Percentiles rank a stretch among this genome's conserved stretches.
These are phyloP conservation scores for Rhodosporidiobolus sp. DNA, from an alignment of 768 basidiomycete species.

Conservation along the genomic window DNA sequence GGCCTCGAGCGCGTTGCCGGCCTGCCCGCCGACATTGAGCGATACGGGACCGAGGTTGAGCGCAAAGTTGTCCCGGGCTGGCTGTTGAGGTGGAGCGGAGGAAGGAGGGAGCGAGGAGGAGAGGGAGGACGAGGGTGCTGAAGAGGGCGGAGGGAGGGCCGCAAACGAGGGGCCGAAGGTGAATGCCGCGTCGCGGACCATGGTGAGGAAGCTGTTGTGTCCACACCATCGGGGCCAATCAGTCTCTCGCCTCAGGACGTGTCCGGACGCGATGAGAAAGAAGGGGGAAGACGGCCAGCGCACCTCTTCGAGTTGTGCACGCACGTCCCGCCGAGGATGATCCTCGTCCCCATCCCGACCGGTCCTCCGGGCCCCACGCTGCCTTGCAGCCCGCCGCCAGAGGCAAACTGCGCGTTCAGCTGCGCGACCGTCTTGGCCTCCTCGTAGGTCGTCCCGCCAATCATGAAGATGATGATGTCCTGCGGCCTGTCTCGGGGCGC, in stretches of 20 bases:
- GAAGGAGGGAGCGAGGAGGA: neutral
- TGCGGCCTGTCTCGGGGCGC: slow-evolving; percentile 63
- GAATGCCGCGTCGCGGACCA: slow-evolving; percentile 67
- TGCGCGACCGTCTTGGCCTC: slow-evolving; percentile 81
- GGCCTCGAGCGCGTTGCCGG: slow-evolving; percentile 41
- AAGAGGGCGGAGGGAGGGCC: slow-evolving; percentile 53
- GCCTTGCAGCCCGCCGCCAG: slow-evolving; percentile 15
- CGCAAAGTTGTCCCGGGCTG: slow-evolving; percentile 1
- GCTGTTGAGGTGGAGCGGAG: neutral
- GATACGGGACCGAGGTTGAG: slow-evolving; percentile 32
- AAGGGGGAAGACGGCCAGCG: neutral
- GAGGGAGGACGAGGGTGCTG: no score
- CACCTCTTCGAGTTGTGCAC: slow-evolving; percentile 92
- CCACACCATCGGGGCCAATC: no score
- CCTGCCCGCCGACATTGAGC: slow-evolving; percentile 44
- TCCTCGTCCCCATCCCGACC: slow-evolving; percentile 62
- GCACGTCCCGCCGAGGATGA: slow-evolving; percentile 89
- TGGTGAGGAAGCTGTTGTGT: slow-evolving; percentile 70
- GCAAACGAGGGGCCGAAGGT: slow-evolving; percentile 52
- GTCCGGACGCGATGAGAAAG: no score
- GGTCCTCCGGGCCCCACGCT: slow-evolving; percentile 15
- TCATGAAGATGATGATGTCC: slow-evolving; percentile 93
- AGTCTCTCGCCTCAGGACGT: no score
- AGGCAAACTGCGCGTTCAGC: slow-evolving; percentile 70
- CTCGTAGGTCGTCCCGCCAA: slow-evolving; percentile 94